Percentiles rank a stretch among this genome's conserved stretches.
Evolutionary conservation across 2,329 filamentous ascomycete genomes (phyloP).

Genomic region (Fusarium hainanense): DNA sequence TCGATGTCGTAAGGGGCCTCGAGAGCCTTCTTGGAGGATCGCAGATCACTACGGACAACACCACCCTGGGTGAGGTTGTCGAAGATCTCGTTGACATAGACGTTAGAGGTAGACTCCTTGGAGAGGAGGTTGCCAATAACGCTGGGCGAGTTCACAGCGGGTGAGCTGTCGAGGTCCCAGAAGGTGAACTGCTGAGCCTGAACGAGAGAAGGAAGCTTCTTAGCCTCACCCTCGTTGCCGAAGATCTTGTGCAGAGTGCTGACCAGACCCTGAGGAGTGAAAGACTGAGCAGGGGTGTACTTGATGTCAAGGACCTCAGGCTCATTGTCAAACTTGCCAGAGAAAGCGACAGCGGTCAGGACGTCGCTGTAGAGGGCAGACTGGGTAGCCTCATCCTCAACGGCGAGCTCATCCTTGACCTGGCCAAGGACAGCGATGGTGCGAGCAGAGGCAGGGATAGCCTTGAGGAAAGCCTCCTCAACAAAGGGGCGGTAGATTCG

Average conservation of each 20-base stretch:
- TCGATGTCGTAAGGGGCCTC: conserved; percentile 86
- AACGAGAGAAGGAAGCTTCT: conserved; percentile 57
- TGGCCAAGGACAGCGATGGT: conserved; percentile 90
- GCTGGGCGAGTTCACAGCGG: conserved; percentile 71
- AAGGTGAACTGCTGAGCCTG: conserved; percentile 87
- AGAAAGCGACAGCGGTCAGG: conserved; percentile 84
- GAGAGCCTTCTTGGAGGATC: conserved; percentile 82
- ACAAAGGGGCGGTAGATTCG: conserved; percentile 95
- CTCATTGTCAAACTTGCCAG: conserved; percentile 70
- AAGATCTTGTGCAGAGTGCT: conserved; percentile 62
- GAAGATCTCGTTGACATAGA: conserved; percentile 70
- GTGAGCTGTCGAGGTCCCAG: conserved; percentile 87
- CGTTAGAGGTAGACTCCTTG: conserved; percentile 75
- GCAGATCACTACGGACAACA: conserved; percentile 83
- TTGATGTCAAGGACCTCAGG: conserved; percentile 85
- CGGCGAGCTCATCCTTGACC: conserved; percentile 77
- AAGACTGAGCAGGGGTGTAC: conserved; percentile 76
- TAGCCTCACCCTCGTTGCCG: conserved; percentile 65
- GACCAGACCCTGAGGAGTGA: conserved; percentile 67
- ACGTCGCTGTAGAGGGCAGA: conserved; percentile 95
- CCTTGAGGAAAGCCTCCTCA: conserved; percentile 90
- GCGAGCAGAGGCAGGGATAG: conserved; percentile 78
- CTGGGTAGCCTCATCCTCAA: conserved; percentile 78
- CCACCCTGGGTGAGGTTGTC: conserved; percentile 80
- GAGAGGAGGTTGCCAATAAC: conserved; percentile 70